These are phyloP conservation scores for Rhodotorula graminis DNA, from an alignment of 768 basidiomycete species.

Conservation along the genomic window DNA sequence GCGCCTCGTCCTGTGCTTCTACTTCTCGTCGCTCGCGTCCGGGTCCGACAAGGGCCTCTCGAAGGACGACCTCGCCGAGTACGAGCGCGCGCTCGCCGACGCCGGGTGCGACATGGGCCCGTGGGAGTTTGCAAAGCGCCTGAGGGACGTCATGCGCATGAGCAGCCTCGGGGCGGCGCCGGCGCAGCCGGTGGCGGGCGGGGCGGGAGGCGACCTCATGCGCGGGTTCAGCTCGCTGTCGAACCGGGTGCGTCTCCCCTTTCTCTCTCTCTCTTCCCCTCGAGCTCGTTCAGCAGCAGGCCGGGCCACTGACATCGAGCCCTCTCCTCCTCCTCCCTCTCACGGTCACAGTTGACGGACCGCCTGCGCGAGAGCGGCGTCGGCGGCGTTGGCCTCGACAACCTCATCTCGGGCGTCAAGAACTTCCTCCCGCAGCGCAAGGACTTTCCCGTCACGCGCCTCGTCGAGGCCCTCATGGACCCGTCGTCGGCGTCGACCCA, in stretches of 20 bases:
- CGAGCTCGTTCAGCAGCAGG: too few species aligned
- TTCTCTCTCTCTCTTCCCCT: neutral
- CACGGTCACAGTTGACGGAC: slow-evolving; percentile 67
- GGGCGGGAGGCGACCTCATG: slow-evolving; percentile 77
- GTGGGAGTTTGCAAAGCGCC: slow-evolving; percentile 86
- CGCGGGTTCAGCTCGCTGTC: slow-evolving; percentile 89
- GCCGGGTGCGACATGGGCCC: slow-evolving; percentile 68
- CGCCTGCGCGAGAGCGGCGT: slow-evolving; percentile 86
- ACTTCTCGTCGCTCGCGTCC: slow-evolving; percentile 77
- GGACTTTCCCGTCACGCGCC: slow-evolving; percentile 80
- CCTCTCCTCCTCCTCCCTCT: too few species aligned
- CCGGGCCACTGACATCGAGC: neutral
- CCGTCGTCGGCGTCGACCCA: slow-evolving; percentile 88
- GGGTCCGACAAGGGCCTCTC: slow-evolving; percentile 53
- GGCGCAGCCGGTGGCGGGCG: slow-evolving; percentile 44
- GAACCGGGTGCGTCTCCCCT: slow-evolving; percentile 61
- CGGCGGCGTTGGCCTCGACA: slow-evolving; percentile 62
- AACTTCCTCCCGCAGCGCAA: slow-evolving; percentile 96
- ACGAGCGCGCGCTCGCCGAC: slow-evolving; percentile 78
- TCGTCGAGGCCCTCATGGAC: slow-evolving; percentile 96
- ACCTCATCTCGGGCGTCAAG: slow-evolving; percentile 93
- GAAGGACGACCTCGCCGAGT: slow-evolving; percentile 80
- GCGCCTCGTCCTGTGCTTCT: slow-evolving; percentile 90
- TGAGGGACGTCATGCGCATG: slow-evolving; percentile 90
- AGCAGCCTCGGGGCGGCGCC: slow-evolving; percentile 63